These are phyloP conservation scores for Platanus orientalis DNA, from an alignment of 164 flowering plant species.

Conservation along the genomic window DNA sequence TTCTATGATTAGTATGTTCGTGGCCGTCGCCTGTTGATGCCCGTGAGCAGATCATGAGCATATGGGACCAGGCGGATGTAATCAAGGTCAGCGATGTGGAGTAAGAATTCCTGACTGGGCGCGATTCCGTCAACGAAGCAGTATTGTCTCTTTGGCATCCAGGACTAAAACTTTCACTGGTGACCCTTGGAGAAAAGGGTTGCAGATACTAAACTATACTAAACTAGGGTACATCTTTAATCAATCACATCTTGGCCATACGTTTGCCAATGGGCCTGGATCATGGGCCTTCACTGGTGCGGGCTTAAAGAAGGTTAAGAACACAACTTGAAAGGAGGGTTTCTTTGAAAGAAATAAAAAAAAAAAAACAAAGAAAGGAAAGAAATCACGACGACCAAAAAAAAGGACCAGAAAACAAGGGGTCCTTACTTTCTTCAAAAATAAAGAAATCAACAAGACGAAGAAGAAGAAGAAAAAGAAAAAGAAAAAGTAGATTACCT, in stretches of 20 bases:
- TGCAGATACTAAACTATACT: constrained; percentile 89
- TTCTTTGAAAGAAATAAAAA: no score
- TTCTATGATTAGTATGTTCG: no score
- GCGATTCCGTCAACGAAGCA: constrained; percentile 39
- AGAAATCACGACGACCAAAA: no score
- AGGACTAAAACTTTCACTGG: constrained; percentile 64
- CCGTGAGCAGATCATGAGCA: constrained; percentile 76
- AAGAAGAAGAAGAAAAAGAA: no score
- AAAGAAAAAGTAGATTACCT: no score
- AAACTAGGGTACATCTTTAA: constrained; percentile 61
- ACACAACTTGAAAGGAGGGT: no score
- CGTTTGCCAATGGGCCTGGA: not conserved
- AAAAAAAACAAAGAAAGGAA: no score
- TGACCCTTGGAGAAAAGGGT: constrained; percentile 84
- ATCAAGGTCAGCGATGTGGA: constrained; percentile 86
- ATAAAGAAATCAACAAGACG: no score
- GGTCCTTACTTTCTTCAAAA: no score
- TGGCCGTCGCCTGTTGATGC: constrained; percentile 91
- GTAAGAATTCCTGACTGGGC: constrained; percentile 73
- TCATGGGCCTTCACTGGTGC: no score
- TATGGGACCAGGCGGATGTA: constrained; percentile 84
- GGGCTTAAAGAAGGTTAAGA: no score
- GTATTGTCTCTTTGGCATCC: constrained; percentile 83
- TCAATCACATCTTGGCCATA: not conserved
- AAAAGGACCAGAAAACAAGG: no score